Percentiles rank a stretch among this genome's conserved stretches.
These are phyloP conservation scores for Lodderomyces parapsilosis DNA, from an alignment of 1,139 yeast species.

Conservation along the genomic window DNA sequence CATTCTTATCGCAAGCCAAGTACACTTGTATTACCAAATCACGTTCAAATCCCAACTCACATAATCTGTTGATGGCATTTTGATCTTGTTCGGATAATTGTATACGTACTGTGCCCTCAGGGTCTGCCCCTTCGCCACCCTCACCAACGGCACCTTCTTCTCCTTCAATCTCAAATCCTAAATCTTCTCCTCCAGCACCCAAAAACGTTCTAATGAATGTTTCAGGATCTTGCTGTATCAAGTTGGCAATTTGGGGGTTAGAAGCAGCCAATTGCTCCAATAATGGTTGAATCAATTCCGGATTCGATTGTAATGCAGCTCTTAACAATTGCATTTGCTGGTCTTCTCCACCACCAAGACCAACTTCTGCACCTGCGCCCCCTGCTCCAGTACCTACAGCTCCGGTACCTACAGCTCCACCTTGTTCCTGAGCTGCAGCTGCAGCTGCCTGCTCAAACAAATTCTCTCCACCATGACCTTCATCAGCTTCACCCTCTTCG, in stretches of 20 bases:
- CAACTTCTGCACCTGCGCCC: slow-evolving; percentile 17
- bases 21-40: slow-evolving; percentile 87
- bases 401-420: slow-evolving; percentile 23
- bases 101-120: slow-evolving; percentile 49
- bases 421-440: slow-evolving; percentile 26
- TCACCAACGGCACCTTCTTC: slow-evolving; percentile 21
- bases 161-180: slow-evolving; percentile 42
- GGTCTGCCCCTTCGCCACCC: slow-evolving; percentile 32
- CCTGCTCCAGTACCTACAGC: slow-evolving; percentile 31
- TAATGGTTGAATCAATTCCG: slow-evolving; percentile 83
- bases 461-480: slow-evolving; percentile 44
- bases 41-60: slow-evolving; percentile 91
- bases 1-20: slow-evolving; percentile 97
- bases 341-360: slow-evolving; percentile 38
- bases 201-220: slow-evolving; percentile 73
- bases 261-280: slow-evolving; percentile 80
- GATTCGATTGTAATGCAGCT: slow-evolving; percentile 78
- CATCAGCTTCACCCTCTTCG: slow-evolving; percentile 25
- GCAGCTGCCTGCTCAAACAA: slow-evolving; percentile 71
- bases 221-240: slow-evolving; percentile 84
- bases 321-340: slow-evolving; percentile 67
- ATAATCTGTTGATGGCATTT: slow-evolving; percentile 80
- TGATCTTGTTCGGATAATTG: slow-evolving; percentile 80
- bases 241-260: slow-evolving; percentile 83
- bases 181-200: slow-evolving; percentile 54